A percentile compares a stretch with the other conserved stretches of the same genome.
Conservation (phyloP, 345 rosid species). For the Ricinus communis region DNA sequence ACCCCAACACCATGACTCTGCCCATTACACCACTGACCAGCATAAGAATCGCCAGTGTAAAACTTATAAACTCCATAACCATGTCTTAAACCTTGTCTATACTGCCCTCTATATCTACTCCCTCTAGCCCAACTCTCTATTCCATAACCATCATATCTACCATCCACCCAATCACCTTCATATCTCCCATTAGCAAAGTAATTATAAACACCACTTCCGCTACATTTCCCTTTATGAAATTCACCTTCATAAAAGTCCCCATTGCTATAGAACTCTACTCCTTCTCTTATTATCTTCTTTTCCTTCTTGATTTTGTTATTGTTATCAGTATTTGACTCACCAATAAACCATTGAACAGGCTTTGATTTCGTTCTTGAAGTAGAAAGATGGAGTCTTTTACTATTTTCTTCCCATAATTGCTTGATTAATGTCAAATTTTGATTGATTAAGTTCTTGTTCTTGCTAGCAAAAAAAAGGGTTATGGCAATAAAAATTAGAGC, state of each 20-base stretch:
- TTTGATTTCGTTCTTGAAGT: slow-evolving; percentile 40
- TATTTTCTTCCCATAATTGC: slow-evolving; percentile 46
- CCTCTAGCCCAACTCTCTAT: slow-evolving; percentile 95
- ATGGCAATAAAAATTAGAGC: slow-evolving; percentile 73
- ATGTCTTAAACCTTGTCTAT: slow-evolving; percentile 75
- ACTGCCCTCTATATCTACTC: slow-evolving; percentile 85
- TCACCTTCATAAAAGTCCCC: slow-evolving; percentile 96
- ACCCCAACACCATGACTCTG: slow-evolving; percentile 92
- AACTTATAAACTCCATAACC: slow-evolving; percentile 81
- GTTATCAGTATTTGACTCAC: slow-evolving; percentile 39
- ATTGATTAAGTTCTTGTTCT: slow-evolving; percentile 61
- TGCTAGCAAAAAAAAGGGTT: slow-evolving; percentile 72
- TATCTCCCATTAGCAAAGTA: slow-evolving; percentile 75
- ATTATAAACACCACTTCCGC: slow-evolving; percentile 92
- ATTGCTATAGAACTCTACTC: slow-evolving; percentile 78
- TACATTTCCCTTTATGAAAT: slow-evolving; percentile 73
- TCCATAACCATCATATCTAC: slow-evolving; percentile 86
- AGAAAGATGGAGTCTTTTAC: slow-evolving; percentile 39
- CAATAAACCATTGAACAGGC: slow-evolving; percentile 84
- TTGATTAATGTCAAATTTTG: slow-evolving; percentile 45
- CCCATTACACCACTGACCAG: slow-evolving; percentile 93
- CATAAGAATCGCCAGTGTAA: slow-evolving; percentile 85
- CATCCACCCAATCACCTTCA: slow-evolving; percentile 94
- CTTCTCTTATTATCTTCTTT: slow-evolving; percentile 53
- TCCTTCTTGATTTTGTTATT: slow-evolving; percentile 14